Conservation (phyloP, 2,329 filamentous ascomycete genomes). For the Sarocladiaceae sp. region DNA sequence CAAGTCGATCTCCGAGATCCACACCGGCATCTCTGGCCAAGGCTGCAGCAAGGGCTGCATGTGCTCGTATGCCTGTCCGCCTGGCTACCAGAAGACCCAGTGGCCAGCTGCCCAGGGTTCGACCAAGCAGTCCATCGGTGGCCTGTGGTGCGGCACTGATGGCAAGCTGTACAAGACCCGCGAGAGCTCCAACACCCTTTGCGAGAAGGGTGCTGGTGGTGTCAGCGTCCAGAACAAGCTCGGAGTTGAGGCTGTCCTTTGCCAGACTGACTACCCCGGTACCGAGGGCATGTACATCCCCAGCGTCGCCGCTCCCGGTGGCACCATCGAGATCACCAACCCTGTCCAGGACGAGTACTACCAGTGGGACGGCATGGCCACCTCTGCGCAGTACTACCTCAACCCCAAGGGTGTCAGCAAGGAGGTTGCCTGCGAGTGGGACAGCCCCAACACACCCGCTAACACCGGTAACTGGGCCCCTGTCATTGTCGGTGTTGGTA, state of each 20-base stretch:
- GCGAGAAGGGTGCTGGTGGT: slow-evolving; percentile 65
- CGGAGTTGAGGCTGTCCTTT: slow-evolving; percentile 62
- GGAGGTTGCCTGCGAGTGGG: slow-evolving; percentile 74
- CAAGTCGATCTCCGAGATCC: slow-evolving; percentile 59
- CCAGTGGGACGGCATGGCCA: slow-evolving; percentile 67
- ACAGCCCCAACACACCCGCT: slow-evolving; percentile 40
- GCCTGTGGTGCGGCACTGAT: slow-evolving; percentile 69
- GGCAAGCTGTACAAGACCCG: slow-evolving; percentile 79
- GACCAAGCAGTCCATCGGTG: slow-evolving; percentile 82
- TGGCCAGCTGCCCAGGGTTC: slow-evolving; percentile 77
- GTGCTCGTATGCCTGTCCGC: slow-evolving; percentile 92
- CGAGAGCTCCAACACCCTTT: slow-evolving; percentile 60
- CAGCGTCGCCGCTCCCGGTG: slow-evolving; percentile 57
- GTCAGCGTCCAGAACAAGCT: slow-evolving; percentile 76
- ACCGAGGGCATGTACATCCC: slow-evolving; percentile 86
- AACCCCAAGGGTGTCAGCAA: slow-evolving; percentile 71
- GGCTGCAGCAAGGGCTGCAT: slow-evolving; percentile 61
- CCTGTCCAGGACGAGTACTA: slow-evolving; percentile 71
- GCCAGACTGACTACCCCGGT: slow-evolving; percentile 95
- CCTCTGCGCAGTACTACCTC: slow-evolving; percentile 95
- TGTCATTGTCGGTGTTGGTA: slow-evolving; percentile 77
- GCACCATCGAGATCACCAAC: slow-evolving; percentile 64
- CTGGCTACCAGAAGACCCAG: slow-evolving; percentile 87
- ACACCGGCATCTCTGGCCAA: slow-evolving; percentile 57
- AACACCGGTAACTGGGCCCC: slow-evolving; percentile 82